Evolutionary conservation across 148 eudicot species (phyloP).

Genomic region (Rhododendron ovatum): DNA sequence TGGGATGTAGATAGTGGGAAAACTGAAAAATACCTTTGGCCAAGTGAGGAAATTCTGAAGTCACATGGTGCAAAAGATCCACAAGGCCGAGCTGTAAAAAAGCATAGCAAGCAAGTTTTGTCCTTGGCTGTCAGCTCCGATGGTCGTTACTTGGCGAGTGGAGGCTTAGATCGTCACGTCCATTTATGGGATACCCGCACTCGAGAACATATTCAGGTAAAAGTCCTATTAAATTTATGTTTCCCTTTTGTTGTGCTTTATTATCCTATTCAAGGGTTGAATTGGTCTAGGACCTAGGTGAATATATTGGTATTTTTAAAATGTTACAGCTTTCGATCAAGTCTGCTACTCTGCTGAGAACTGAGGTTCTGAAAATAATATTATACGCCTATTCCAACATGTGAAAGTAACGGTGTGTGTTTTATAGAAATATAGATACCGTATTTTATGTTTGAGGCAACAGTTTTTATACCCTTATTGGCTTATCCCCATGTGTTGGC

Average conservation of each 20-base stretch:
- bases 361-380: neutral
- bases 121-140: slow-evolving; percentile 87
- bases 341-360: neutral
- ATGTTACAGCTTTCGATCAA: neutral
- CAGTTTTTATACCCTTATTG: neutral
- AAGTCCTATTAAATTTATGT: neutral
- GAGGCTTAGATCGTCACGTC: slow-evolving; percentile 90
- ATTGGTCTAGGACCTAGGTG: neutral
- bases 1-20: slow-evolving; percentile 92
- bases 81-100: slow-evolving; percentile 48
- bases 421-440: neutral
- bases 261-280: neutral
- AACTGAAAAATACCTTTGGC: slow-evolving; percentile 77
- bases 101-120: slow-evolving; percentile 68
- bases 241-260: neutral
- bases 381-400: neutral
- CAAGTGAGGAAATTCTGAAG: slow-evolving; percentile 59
- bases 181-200: slow-evolving; percentile 96
- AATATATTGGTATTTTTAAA: neutral
- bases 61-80: slow-evolving; percentile 71
- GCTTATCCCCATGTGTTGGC: neutral
- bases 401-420: neutral
- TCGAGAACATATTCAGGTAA: slow-evolving; percentile 77
- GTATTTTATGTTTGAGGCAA: neutral
- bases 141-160: slow-evolving; percentile 86